These are phyloP conservation scores for Vanderwaltozyma polyspora DNA, from an alignment of 805 yeast genomes.

Conservation along the genomic window DNA sequence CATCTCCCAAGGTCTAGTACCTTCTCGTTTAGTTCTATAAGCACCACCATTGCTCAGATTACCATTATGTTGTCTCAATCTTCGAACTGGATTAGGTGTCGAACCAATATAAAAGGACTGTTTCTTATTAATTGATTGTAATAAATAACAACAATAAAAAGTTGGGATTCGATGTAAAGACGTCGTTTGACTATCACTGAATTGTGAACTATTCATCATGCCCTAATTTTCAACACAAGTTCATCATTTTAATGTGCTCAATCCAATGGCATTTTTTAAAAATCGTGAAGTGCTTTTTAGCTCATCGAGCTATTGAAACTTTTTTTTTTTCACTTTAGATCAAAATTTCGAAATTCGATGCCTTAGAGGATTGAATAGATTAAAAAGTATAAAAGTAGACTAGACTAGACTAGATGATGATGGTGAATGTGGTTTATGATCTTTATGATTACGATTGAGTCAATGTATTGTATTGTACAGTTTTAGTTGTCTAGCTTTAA, in stretches of 20 bases:
- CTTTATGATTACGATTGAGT: too few relatives aligned
- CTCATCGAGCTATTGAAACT: neutral
- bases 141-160: conserved; percentile 62
- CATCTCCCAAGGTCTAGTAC: conserved; percentile 69
- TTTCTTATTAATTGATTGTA: conserved; percentile 48
- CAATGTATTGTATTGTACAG: too few relatives aligned
- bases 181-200: neutral
- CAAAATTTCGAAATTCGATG: too few relatives aligned
- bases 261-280: too few relatives aligned
- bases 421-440: too few relatives aligned
- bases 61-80: conserved; percentile 77
- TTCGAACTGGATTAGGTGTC: conserved; percentile 59
- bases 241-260: neutral
- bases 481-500: too few relatives aligned
- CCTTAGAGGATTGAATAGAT: too few relatives aligned
- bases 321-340: too few relatives aligned
- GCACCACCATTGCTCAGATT: conserved; percentile 56
- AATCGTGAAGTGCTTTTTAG: neutral
- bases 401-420: too few relatives aligned
- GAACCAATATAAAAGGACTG: conserved; percentile 68
- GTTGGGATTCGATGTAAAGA: conserved; percentile 7
- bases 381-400: too few relatives aligned
- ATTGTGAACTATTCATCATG: neutral
- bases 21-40: conserved; percentile 43
- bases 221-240: neutral